Evolutionary conservation across 1,284 basidiomycete genomes (phyloP).

Genomic region (Xanthoconium separans): DNA sequence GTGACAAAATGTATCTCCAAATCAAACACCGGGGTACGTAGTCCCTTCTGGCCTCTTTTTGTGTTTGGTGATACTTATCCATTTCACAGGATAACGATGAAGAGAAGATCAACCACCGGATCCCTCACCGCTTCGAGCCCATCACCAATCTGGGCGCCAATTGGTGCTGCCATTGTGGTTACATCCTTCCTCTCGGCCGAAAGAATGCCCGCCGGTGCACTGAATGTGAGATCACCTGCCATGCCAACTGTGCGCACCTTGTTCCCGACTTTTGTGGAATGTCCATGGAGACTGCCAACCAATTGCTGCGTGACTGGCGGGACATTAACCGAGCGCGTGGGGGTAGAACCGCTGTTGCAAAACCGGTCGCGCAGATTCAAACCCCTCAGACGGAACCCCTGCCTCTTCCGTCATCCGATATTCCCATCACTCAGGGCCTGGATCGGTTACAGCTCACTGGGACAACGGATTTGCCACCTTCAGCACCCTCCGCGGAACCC

Average conservation of each 20-base stretch:
- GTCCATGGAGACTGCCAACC: slow-evolving; percentile 99
- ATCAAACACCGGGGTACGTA: slow-evolving; percentile 85
- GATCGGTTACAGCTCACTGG: slow-evolving; percentile 52
- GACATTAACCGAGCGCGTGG: slow-evolving; percentile 67
- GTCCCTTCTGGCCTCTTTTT: slow-evolving; percentile 7
- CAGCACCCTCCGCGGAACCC: slow-evolving; percentile 32
- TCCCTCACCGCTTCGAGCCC: slow-evolving; percentile 97
- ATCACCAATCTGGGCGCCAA: slow-evolving; percentile 97
- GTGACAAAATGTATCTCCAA: slow-evolving; percentile 99
- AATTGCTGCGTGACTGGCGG: slow-evolving; percentile 88
- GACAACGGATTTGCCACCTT: slow-evolving; percentile 33
- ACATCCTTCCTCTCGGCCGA: slow-evolving; percentile 95
- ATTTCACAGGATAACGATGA: slow-evolving; percentile 89
- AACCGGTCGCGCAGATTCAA: slow-evolving; percentile 38
- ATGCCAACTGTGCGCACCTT: slow-evolving; percentile 96
- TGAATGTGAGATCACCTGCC: slow-evolving; percentile 96
- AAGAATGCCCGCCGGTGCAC: slow-evolving; percentile 96
- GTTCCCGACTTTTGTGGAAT: slow-evolving; percentile 99
- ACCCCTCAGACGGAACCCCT: slow-evolving; percentile 32
- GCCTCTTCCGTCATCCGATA: slow-evolving; percentile 29
- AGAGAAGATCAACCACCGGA: slow-evolving; percentile 99
- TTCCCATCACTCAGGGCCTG: slow-evolving; percentile 40
- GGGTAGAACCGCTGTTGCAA: slow-evolving; percentile 39
- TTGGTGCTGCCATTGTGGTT: slow-evolving; percentile 99
- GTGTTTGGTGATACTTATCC: slow-evolving; percentile 2